Conservation (phyloP, 768 basidiomycete genomes). For the Auriscalpium microsporum region DNA sequence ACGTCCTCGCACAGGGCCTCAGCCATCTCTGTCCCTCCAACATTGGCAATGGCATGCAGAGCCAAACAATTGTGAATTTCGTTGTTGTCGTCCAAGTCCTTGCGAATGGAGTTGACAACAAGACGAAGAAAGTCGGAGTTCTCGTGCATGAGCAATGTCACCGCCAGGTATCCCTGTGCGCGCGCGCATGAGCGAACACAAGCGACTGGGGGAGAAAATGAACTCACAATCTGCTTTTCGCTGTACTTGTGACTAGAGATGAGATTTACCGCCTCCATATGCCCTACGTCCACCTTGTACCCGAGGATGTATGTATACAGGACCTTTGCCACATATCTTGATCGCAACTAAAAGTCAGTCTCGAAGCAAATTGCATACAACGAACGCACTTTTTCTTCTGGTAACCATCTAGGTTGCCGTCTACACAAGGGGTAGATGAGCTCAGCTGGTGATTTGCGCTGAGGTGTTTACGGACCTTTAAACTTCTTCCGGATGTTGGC, state of each 20-base stretch:
- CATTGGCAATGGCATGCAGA: constrained; percentile 95
- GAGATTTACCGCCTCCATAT: constrained; percentile 98
- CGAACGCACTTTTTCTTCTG: constrained; percentile 80
- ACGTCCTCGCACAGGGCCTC: constrained; percentile 92
- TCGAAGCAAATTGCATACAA: constrained; percentile 1
- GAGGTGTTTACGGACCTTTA: constrained; percentile 53
- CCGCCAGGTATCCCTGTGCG: constrained; percentile 87
- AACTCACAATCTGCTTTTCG: constrained; percentile 94
- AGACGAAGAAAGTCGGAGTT: constrained; percentile 94
- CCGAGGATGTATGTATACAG: constrained; percentile 98
- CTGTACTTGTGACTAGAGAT: constrained; percentile 94
- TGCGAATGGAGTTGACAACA: constrained; percentile 96
- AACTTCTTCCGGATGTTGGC: constrained; percentile 99
- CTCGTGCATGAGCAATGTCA: constrained; percentile 97
- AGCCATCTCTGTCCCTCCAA: constrained; percentile 97
- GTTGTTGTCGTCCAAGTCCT: constrained; percentile 90
- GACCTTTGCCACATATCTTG: constrained; percentile 94
- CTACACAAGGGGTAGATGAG: constrained; percentile 27
- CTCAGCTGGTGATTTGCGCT: not conserved
- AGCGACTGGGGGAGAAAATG: not conserved
- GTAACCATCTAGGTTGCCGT: constrained; percentile 82
- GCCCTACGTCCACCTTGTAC: constrained; percentile 97
- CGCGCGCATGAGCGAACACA: constrained; percentile 7
- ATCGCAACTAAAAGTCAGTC: not conserved
- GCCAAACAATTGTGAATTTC: constrained; percentile 96